Percentiles rank a stretch among this genome's conserved stretches.
phyloP scores from a whole-genome alignment of 768 basidiomycete genomes.

The Termitomyces sp. region DNA sequence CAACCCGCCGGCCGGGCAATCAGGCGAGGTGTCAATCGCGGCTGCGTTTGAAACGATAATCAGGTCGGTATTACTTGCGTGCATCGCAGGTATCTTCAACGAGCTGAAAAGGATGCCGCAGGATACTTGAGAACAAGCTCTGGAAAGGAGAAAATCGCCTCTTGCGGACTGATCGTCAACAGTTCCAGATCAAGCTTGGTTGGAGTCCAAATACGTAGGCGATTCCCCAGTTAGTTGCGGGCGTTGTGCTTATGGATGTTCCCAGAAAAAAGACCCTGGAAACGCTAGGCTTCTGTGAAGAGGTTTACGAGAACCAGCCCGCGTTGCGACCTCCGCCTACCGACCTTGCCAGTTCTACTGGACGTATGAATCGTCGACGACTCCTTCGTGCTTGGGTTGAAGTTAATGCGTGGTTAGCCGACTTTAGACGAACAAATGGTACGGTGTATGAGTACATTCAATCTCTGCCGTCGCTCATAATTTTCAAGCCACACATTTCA shows the following conservation, averaged over 20 bases:
- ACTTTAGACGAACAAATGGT: conserved; percentile 49
- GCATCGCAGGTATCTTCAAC: not conserved
- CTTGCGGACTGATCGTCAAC: conserved; percentile 4
- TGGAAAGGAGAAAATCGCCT: conserved; percentile 56
- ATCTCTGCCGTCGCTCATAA: conserved; percentile 1
- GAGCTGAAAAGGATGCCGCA: conserved; percentile 17
- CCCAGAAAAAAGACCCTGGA: conserved; percentile 40
- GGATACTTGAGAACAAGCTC: conserved; percentile 69
- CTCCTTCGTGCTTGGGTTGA: conserved; percentile 82
- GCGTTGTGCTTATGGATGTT: conserved; percentile 17
- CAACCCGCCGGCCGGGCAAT: conserved; percentile 53
- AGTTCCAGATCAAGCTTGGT: conserved; percentile 7
- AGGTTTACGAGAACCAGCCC: conserved; percentile 30
- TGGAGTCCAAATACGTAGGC: conserved; percentile 10
- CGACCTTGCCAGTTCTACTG: conserved; percentile 37
- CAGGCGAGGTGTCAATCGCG: conserved; percentile 47
- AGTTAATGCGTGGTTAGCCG: conserved; percentile 56
- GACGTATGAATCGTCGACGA: conserved; percentile 48
- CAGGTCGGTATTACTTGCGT: conserved; percentile 36
- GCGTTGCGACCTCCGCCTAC: conserved; percentile 52
- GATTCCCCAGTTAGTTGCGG: conserved; percentile 42
- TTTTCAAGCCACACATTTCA: conserved; percentile 38
- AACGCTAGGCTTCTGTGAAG: conserved; percentile 35
- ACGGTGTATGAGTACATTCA: conserved; percentile 6
- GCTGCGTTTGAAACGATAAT: conserved; percentile 61